A percentile compares a stretch with the other conserved stretches of the same genome.
These are phyloP conservation scores for Pluteus cervinus DNA, from an alignment of 768 basidiomycete species.

Conservation along the genomic window DNA sequence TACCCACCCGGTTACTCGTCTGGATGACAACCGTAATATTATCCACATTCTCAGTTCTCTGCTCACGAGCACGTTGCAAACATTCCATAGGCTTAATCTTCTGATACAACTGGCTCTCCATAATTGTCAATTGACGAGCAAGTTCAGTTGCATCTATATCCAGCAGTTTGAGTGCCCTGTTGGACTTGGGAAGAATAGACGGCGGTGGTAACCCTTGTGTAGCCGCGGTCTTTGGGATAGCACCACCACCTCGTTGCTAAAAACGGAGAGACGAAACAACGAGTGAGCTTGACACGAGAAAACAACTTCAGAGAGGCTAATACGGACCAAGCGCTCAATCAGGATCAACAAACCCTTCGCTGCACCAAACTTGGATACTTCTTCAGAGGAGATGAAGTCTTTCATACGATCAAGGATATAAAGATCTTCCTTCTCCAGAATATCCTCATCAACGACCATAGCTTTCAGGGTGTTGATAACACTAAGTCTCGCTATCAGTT, in stretches of 20 bases:
- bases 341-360: conserved; percentile 69
- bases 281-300: conserved; percentile 2
- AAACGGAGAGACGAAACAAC: conserved; percentile 2
- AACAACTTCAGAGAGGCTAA: too few relatives aligned
- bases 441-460: conserved; percentile 80
- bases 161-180: conserved; percentile 69
- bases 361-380: conserved; percentile 57
- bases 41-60: conserved; percentile 65
- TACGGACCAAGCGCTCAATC: conserved; percentile 78
- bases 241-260: conserved; percentile 50
- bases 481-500: conserved; percentile 29
- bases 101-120: conserved; percentile 84
- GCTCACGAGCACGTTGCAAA: conserved; percentile 75
- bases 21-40: conserved; percentile 87
- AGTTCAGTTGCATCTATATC: conserved; percentile 89
- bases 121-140: conserved; percentile 87
- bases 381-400: conserved; percentile 65
- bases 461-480: conserved; percentile 89
- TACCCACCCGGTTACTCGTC: conserved; percentile 74
- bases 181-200: conserved; percentile 66
- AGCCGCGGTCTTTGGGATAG: conserved; percentile 51
- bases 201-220: conserved; percentile 60
- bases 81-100: conserved; percentile 89
- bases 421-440: conserved; percentile 82
- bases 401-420: conserved; percentile 79